These are phyloP conservation scores for Umbelopsis sp. DNA, from an alignment of 371 early-diverging fungal genomes.

Conservation along the genomic window DNA sequence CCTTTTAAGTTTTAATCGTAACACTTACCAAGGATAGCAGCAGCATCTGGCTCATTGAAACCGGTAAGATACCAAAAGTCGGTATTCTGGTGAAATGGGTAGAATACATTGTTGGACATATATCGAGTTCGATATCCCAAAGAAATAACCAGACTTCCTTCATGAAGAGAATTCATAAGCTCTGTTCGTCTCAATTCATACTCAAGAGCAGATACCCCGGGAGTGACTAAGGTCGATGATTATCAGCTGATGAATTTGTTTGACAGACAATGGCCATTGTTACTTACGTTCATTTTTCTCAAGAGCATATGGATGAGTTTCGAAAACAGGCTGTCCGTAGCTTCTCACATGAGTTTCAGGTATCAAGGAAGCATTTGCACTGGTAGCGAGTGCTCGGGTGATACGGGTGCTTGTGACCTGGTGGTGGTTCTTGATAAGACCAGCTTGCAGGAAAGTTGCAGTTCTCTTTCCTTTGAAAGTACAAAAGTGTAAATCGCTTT, in stretches of 20 bases:
- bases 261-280: too few relatives aligned
- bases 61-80: slow-evolving; percentile 89
- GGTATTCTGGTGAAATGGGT: slow-evolving; percentile 93
- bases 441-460: background rate
- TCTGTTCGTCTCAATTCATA: slow-evolving; percentile 75
- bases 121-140: slow-evolving; percentile 84
- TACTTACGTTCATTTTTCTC: slow-evolving; percentile 9
- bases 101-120: slow-evolving; percentile 91
- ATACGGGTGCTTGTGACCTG: background rate
- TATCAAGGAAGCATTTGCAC: slow-evolving; percentile 2
- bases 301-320: slow-evolving; percentile 4
- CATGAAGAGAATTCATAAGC: slow-evolving; percentile 66
- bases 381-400: slow-evolving; percentile 2
- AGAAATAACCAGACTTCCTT: slow-evolving; percentile 70
- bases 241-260: background rate
- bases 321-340: slow-evolving; percentile 10
- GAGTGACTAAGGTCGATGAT: slow-evolving; percentile 62
- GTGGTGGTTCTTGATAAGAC: background rate
- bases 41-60: slow-evolving; percentile 91
- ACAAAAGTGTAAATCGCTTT: background rate
- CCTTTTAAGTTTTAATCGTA: background rate
- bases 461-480: background rate
- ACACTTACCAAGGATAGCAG: slow-evolving; percentile 69
- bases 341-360: slow-evolving; percentile 6
- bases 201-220: slow-evolving; percentile 74